Evolutionary conservation across 352 stramenopile species (phyloP).

Genomic region (Phytophthora pisi): DNA sequence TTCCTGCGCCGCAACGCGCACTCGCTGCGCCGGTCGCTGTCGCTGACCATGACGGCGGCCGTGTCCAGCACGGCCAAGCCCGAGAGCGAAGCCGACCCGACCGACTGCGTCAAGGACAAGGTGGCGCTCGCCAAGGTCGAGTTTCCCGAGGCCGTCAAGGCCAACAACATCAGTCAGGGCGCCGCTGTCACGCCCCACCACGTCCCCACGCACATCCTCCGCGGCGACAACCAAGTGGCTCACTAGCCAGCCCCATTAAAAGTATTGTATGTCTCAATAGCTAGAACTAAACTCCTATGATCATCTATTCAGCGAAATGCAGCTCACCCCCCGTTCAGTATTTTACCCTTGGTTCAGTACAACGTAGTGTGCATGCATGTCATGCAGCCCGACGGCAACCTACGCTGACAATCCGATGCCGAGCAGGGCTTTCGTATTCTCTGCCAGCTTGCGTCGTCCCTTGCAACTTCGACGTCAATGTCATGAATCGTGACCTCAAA

Average conservation of each 20-base stretch:
- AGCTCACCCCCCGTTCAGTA: slow-evolving; percentile 1
- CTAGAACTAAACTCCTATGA: slow-evolving; percentile 21
- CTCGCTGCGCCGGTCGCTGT: slow-evolving; percentile 70
- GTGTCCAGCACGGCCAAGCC: slow-evolving; percentile 41
- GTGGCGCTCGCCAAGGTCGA: slow-evolving; percentile 58
- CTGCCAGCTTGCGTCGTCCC: no score
- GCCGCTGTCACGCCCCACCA: slow-evolving; percentile 30
- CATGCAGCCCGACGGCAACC: no score
- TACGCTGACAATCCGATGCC: no score
- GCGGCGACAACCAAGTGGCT: slow-evolving; percentile 38
- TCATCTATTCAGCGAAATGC: slow-evolving; percentile 14
- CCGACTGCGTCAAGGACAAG: slow-evolving; percentile 71
- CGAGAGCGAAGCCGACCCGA: slow-evolving; percentile 40
- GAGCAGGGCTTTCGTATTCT: no score
- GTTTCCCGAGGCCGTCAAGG: slow-evolving; percentile 31
- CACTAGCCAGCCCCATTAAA: slow-evolving; percentile 25
- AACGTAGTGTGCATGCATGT: neutral
- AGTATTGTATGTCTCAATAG: slow-evolving; percentile 37
- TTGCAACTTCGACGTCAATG: neutral
- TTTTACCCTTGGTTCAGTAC: neutral
- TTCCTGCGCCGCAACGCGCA: slow-evolving; percentile 74
- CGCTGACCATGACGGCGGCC: slow-evolving; percentile 59
- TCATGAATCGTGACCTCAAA: neutral
- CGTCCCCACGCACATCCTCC: slow-evolving; percentile 21
- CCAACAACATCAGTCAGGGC: slow-evolving; percentile 20